Conservation (phyloP, 176 grass and related monocot species). For the Pharus latifolius region DNA sequence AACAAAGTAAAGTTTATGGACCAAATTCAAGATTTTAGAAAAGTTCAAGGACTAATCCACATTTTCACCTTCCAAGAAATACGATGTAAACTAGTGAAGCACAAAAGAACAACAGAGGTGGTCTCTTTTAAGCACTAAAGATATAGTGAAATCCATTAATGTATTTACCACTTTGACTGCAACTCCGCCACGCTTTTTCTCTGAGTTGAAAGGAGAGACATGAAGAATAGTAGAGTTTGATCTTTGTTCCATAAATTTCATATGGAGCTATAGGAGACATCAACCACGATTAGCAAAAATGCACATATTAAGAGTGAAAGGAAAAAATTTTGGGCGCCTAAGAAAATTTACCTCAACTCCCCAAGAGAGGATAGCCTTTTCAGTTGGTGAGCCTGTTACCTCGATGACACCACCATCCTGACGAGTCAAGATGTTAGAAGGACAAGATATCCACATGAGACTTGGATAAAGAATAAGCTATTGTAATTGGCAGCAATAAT, state of each 20-base stretch:
- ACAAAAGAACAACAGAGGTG: neutral
- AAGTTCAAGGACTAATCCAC: too few species aligned
- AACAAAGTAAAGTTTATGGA: too few species aligned
- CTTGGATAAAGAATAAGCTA: neutral
- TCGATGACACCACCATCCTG: slow-evolving; percentile 51
- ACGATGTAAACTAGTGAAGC: neutral
- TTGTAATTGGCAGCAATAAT: neutral
- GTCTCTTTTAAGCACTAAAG: slow-evolving; percentile 1
- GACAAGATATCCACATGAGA: slow-evolving; percentile 1
- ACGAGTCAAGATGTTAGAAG: slow-evolving; percentile 16
- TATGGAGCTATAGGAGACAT: slow-evolving; percentile 46
- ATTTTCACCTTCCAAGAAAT: slow-evolving; percentile 5
- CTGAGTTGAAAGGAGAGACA: slow-evolving; percentile 84
- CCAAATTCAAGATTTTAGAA: too few species aligned
- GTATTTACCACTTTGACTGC: slow-evolving; percentile 56
- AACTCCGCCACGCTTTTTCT: slow-evolving; percentile 75
- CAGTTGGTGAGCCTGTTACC: slow-evolving; percentile 81
- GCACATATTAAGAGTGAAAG: neutral
- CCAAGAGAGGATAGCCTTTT: slow-evolving; percentile 89
- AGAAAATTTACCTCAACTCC: slow-evolving; percentile 55
- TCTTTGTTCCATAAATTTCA: slow-evolving; percentile 65
- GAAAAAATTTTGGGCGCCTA: neutral
- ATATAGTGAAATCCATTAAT: neutral
- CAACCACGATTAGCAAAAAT: slow-evolving; percentile 32
- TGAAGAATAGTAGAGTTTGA: slow-evolving; percentile 72